Base-by-base conservation (phyloP, 345 rosid genomes). In the Moringa oleifera region DNA sequence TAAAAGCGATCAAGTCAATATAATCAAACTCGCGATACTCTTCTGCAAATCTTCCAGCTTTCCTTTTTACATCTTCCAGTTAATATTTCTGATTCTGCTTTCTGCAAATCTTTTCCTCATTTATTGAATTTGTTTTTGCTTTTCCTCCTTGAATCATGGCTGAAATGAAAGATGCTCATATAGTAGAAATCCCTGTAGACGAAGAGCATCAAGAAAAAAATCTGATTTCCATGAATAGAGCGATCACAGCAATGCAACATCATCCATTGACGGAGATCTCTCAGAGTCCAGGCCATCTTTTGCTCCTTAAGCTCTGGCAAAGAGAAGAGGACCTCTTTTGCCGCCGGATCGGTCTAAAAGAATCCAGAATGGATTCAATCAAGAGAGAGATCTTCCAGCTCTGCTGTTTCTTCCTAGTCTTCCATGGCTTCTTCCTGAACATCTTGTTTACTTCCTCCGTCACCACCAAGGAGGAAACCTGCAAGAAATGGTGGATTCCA, bases 251-350 rank as follows among this genome's bases (percentile, higher is more conserved):
- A 57, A 81, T 95, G 58, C 96, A 89, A 69, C 83, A 89, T 57
- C 99, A 95, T 77, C 99, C 99, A 20, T 53, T 89, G 23, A 77
- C 81, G 70, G 98, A 95, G 64, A 95, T 95, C 73, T 95, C 98
- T 23, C 73, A 71, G 53, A 82, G 91, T 76, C 97, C 99, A 0
- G 99, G 99, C 41, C 98, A 95, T 67, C 78, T 91, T 20, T 75
- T 95, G 72, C 99, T 91, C 21, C 78, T 91, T 57, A 91, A 95
- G 71, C 77, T 91, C 31, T 87, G 98, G 98, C 94, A 91, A 65
- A 79, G 99, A 73, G 99, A 95, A 49, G 97, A 95, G 71, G 76
- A 80, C 45, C 71, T 79, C 20, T 83, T 80, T 52, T 68, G 81
- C 31, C 83, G 87, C 7, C 75, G 79, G 23, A 80, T 84, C 3